Evolutionary conservation across 2,329 filamentous ascomycete species (phyloP), one percentile per base, ranked within the genome.

Genomic region (Fonsecaea multimorphosa): DNA sequence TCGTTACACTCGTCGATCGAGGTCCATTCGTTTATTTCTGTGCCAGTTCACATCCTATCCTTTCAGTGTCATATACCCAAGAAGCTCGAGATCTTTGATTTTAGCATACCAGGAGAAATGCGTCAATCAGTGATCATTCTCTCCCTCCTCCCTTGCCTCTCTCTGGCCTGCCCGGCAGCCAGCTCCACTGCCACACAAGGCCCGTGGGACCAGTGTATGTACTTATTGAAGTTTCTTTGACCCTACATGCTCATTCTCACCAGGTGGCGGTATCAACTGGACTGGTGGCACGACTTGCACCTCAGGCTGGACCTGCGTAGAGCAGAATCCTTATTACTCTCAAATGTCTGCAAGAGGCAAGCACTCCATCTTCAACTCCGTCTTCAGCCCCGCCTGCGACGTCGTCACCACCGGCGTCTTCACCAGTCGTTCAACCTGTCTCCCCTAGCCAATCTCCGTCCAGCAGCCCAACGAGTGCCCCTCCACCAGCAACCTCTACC

Each of bases 251-350:
- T 63, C 5, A 49, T 27, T 27, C 3, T 4, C 14, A 38, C n/a
- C 59, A 70, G 68, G 78, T 58, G 78, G 78, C 32, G 78, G 78
- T 11, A 67, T 51, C 22, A 72, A 70, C 44, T 79, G 74, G 72
- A 74, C 72, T 11, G 77, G 77, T 2, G 61, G 76, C 5, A 78
- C 75, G 8, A 68, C 64, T 1, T 80, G 78, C 64, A 72, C 51
- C 11, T 72, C 73, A 63, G 74, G 74, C 4, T 76, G 73, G 53
- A 76, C 73, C 27, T 80, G 77, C 71, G 70, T 73, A 16, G 68
- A 68, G 24, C 60, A 71, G 65, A 77, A 75, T 58, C 70, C 74
- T 7, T 80, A 72, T 58, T 80, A 80, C 68, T 78, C 74, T 9
- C 78, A 80, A n/a, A 71, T 80, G 78, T 61, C 58, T 78, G 36